phyloP scores from a whole-genome alignment of 176 grass and related monocot genomes.

The Canna indica region DNA sequence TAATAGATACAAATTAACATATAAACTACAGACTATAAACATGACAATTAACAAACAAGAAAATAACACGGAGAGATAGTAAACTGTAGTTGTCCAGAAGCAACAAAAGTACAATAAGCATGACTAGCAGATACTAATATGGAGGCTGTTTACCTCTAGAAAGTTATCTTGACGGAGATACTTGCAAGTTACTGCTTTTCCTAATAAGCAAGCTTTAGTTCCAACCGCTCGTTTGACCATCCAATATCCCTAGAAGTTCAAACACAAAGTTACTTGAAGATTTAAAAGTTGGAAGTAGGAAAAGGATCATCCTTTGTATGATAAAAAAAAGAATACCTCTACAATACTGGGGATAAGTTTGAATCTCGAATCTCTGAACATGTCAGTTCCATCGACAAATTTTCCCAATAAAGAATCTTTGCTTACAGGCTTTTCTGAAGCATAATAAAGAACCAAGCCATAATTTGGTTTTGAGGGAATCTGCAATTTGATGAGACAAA shows the following conservation, averaged over 20 bases:
- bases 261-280: neutral
- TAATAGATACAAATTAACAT: no score
- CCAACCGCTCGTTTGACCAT: constrained; percentile 97
- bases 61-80: neutral
- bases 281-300: constrained; percentile 1
- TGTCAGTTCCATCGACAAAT: constrained; percentile 81
- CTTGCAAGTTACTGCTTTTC: constrained; percentile 92
- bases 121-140: neutral
- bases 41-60: constrained; percentile 1
- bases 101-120: neutral
- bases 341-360: constrained; percentile 96
- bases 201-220: constrained; percentile 92
- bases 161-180: constrained; percentile 92
- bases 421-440: constrained; percentile 62
- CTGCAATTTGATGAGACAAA: constrained; percentile 36
- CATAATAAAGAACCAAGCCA: constrained; percentile 83
- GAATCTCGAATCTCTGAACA: constrained; percentile 82
- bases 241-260: constrained; percentile 69
- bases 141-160: constrained; percentile 52
- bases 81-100: neutral
- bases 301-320: neutral
- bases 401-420: constrained; percentile 73
- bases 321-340: constrained; percentile 49
- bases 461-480: constrained; percentile 94
- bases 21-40: neutral